These are phyloP conservation scores for Gossypioides kirkii DNA, from an alignment of 345 rosid genomes.

Conservation along the genomic window DNA sequence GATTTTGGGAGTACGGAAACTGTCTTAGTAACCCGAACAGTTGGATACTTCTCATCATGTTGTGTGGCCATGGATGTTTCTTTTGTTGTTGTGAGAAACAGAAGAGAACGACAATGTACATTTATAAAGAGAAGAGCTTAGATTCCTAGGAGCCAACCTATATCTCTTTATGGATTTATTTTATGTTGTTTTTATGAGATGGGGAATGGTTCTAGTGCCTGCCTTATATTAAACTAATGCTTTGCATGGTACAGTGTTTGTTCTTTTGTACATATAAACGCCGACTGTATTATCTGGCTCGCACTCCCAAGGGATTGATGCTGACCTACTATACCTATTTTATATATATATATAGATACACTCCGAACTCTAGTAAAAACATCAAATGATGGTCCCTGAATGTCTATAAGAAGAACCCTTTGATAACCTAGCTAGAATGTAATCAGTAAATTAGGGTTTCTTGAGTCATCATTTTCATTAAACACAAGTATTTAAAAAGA, in stretches of 20 bases:
- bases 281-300: constrained; percentile 5
- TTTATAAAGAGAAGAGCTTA: background rate
- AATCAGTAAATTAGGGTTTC: background rate
- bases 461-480: background rate
- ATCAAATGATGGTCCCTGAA: background rate
- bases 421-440: background rate
- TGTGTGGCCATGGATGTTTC: constrained; percentile 24
- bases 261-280: background rate
- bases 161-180: background rate
- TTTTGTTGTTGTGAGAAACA: constrained; percentile 16
- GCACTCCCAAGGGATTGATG: background rate
- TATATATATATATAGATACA: background rate
- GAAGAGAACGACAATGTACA: background rate
- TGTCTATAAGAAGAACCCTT: background rate
- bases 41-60: constrained; percentile 8
- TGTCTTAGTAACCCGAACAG: constrained; percentile 26
- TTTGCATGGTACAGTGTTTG: background rate
- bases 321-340: background rate
- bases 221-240: background rate
- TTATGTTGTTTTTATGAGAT: background rate
- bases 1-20: constrained; percentile 29
- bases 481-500: no score
- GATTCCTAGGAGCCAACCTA: constrained; percentile 3
- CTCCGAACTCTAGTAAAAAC: background rate
- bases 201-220: background rate